Evolutionary conservation across 2,329 filamentous ascomycete species (phyloP), one percentile per base, ranked within the genome.

Genomic region (Juglanconis oblonga): DNA sequence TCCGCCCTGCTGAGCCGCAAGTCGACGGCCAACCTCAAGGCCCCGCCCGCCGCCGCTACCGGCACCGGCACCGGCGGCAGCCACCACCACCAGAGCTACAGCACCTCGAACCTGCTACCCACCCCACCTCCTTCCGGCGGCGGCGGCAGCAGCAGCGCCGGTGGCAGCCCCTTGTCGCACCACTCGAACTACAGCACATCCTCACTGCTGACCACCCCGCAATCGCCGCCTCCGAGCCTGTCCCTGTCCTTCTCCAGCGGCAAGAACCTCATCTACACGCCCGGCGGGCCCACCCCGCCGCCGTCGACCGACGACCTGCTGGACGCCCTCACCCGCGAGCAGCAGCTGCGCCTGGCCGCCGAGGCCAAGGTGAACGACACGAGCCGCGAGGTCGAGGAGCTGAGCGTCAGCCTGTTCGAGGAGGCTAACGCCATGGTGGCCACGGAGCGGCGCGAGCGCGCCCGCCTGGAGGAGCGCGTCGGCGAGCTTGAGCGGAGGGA

Each of bases 401-500:
- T 95, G 64, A 90, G 84, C 68, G 88, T 84, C 24, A 83, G 82
- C 54, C 76, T 95, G 57, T 95, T 95, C 72, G 87, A 90, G 75
- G 87, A 93, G 76, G 91, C 91, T 55, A 95, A 95, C 72, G 87
- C 92, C 75, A 95, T 95, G 91, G 91, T 95, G 24, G 90, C 91
- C 2, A 79, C 82, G 17, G 91, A 95, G 78, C 79, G 91, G 48
- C 82, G 85, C 59, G 88, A 88, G 38, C 78, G 89, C 61, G 89
- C 88, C 5, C 84, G 81, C 68, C 79, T 95, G 31, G 89, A 92
- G 75, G 86, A 89, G 71, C 77, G 89, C 44, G 82, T 95, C 7
- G 82, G 79, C 61, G 79, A 87, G 67, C 74, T 95, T 29, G 90
- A 93, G 75, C 76, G 80, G 67, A 78, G 90, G 62, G 91, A 94